Conservation (phyloP, 2,329 filamentous ascomycete species). For the Alternaria arborescens region DNA sequence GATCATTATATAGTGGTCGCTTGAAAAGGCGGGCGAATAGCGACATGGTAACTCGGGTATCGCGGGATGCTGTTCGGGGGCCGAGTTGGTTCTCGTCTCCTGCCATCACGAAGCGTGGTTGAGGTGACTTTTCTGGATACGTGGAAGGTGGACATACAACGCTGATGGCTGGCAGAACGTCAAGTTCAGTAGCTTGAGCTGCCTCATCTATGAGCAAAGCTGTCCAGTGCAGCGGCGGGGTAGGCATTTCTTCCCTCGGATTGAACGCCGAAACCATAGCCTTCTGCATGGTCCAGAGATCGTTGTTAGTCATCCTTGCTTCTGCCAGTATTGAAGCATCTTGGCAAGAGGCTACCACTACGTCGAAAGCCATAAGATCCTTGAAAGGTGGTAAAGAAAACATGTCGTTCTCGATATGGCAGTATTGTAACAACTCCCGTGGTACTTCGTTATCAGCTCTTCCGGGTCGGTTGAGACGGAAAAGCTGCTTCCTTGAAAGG, state of each 20-base stretch:
- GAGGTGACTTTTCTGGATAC: conserved; percentile 26
- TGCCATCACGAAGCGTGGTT: conserved; percentile 56
- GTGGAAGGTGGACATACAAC: conserved; percentile 50
- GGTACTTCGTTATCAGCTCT: conserved; percentile 56
- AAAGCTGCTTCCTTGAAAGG: conserved; percentile 48
- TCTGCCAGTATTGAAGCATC: conserved; percentile 54
- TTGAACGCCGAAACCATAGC: conserved; percentile 44
- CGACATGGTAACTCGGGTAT: conserved; percentile 47
- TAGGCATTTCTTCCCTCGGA: conserved; percentile 24
- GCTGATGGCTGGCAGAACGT: conserved; percentile 52
- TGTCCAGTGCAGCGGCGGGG: conserved; percentile 51
- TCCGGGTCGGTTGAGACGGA: conserved; percentile 54
- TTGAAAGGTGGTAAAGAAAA: conserved; percentile 54
- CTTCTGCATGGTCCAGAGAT: conserved; percentile 51
- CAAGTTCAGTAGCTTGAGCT: conserved; percentile 56
- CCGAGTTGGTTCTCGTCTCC: conserved; percentile 58
- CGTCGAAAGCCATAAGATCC: conserved; percentile 51
- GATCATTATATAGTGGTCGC: conserved; percentile 49
- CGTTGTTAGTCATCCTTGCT: conserved; percentile 54
- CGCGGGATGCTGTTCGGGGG: conserved; percentile 49
- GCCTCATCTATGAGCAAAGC: conserved; percentile 58
- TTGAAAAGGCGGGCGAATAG: conserved; percentile 55
- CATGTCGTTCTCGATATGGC: conserved; percentile 51
- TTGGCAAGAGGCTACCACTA: conserved; percentile 55
- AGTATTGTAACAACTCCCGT: conserved; percentile 49